Evolutionary conservation across 306 rosid species (phyloP).

Genomic region (Canavalia gladiata): DNA sequence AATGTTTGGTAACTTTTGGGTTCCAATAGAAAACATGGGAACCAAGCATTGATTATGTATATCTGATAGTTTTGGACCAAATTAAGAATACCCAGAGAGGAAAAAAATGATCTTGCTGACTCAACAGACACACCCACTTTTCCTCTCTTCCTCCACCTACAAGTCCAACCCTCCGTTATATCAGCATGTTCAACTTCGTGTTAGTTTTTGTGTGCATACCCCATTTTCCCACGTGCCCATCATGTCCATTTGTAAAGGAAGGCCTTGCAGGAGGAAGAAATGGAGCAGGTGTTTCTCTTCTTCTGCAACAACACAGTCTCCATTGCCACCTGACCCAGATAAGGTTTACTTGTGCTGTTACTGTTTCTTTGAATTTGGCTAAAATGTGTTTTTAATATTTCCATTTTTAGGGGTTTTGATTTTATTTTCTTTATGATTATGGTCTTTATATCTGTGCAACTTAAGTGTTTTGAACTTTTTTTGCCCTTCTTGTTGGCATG

Average conservation of each 20-base stretch:
- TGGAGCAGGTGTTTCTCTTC: constrained; percentile 43
- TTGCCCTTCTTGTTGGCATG: too few relatives aligned
- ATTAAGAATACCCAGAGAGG: constrained; percentile 44
- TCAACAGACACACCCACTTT: constrained; percentile 50
- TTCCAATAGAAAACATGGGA: not conserved
- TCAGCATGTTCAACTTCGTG: constrained; percentile 41
- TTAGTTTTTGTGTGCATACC: constrained; percentile 23
- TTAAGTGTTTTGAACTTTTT: too few relatives aligned
- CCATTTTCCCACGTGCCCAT: constrained; percentile 44
- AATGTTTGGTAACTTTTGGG: constrained; percentile 31
- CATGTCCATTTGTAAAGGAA: constrained; percentile 34
- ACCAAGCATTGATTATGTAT: constrained; percentile 22
- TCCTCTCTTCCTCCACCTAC: constrained; percentile 22
- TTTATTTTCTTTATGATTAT: too few relatives aligned
- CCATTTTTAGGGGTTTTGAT: too few relatives aligned
- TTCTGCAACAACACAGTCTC: constrained; percentile 40
- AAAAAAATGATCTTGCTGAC: constrained; percentile 50
- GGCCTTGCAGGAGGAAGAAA: constrained; percentile 46
- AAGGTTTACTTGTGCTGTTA: constrained; percentile 49
- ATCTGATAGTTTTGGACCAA: constrained; percentile 32
- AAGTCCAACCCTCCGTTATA: constrained; percentile 41
- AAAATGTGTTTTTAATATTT: too few relatives aligned
- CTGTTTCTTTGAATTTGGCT: not conserved
- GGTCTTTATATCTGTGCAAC: too few relatives aligned
- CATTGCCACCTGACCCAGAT: constrained; percentile 62